Conservation (phyloP, 225 moss, liverwort and hornwort genomes). For the Climacium dendroides region DNA sequence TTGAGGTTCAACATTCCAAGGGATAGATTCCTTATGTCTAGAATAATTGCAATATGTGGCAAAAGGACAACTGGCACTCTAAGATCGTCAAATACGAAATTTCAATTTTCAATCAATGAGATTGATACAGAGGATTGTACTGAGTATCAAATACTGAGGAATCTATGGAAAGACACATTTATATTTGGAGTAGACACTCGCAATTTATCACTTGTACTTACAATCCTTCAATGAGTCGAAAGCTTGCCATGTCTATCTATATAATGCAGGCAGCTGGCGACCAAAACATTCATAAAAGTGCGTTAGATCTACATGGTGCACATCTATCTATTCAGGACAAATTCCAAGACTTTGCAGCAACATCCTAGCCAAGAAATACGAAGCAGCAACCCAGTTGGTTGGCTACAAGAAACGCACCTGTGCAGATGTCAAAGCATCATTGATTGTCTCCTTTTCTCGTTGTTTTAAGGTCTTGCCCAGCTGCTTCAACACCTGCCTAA, state of each 20-base stretch:
- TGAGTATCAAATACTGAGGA: not conserved
- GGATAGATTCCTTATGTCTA: not conserved
- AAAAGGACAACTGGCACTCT: not conserved
- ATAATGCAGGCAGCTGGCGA: not conserved
- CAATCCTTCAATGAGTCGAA: not conserved
- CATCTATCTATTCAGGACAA: not conserved
- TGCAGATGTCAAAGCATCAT: conserved; percentile 62
- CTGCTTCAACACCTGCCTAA: conserved; percentile 93
- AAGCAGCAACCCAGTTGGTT: not conserved
- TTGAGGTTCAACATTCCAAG: not conserved
- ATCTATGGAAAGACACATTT: not conserved
- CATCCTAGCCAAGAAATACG: not conserved
- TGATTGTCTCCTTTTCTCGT: conserved; percentile 73
- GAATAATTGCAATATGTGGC: not conserved
- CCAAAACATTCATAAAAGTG: not conserved
- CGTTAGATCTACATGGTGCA: not conserved
- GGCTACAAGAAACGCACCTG: conserved; percentile 4
- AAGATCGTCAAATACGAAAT: not conserved
- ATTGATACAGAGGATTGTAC: not conserved
- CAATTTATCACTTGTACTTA: not conserved
- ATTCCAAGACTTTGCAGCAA: not conserved
- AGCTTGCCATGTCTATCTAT: not conserved
- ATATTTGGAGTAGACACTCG: not conserved
- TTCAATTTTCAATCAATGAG: not conserved
- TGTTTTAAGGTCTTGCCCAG: conserved; percentile 68